Evolutionary conservation across 2,329 filamentous ascomycete genomes (phyloP), one percentile per base, ranked within the genome.

Genomic region (Trichophyton simii): DNA sequence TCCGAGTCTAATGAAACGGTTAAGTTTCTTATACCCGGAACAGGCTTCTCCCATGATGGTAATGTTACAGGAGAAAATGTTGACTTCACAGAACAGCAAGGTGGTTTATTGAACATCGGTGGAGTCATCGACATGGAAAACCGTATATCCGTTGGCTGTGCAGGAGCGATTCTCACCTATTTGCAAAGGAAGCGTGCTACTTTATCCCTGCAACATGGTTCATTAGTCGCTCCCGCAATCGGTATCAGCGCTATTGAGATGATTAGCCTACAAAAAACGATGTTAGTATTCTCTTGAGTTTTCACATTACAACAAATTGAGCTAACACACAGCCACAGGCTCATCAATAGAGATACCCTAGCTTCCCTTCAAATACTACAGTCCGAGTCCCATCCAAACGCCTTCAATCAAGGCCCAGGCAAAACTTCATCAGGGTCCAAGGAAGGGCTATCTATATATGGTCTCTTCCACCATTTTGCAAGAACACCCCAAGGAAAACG

Each of bases 341-440:
- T 94, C 68, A 79, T 96, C 66, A 94, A 89, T 66, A 77, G 82
- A 1, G 90, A 96, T 69, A 88, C 91, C 0, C 76, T 97, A 48
- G 75, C 83, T 13, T 91, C 91, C 1, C 80, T 99, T 7, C 92
- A 96, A 68, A 89, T 99, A 31, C 79, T 96, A 28, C 86, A 87
- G 61, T 84, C 87, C 1, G 91, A 96, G 71, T 83, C 83, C 9
- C 90, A 95, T 71, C 91, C 89, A 3, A 91, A 90, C 68, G 85
- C 83, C 57, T 87, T 92, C 64, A 88, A 86, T 67, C 86, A 87
- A 74, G 88, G 87, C 0, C 83, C 85, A 2, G 82, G 80, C 5
- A 82, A 78, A 65, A 78, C 79, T 34, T 80, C 78, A 28, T 83
- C 81, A 1, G 85, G 82, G 20, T 81, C 82, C 0, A 96, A 92